These are phyloP conservation scores for Dactylellina haptotyla DNA, from an alignment of 2,329 filamentous ascomycete species.

Conservation along the genomic window DNA sequence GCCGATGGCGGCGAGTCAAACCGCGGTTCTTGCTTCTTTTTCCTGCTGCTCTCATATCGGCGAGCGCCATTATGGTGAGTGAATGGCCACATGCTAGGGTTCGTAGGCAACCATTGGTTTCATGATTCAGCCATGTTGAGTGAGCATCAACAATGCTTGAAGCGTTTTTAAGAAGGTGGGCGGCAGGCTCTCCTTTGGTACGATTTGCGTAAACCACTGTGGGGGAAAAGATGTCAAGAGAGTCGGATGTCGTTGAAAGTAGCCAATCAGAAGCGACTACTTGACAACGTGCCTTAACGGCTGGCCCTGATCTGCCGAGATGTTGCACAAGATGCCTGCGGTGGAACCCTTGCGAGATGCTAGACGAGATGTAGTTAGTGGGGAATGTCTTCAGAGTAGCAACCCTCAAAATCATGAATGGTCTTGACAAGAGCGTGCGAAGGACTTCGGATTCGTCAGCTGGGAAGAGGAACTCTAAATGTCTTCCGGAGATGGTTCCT, in stretches of 20 bases:
- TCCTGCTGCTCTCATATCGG: constrained; percentile 4
- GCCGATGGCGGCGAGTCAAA: constrained; percentile 1
- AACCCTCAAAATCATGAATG: background rate
- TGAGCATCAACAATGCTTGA: background rate
- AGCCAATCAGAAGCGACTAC: constrained; percentile 24
- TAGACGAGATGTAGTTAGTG: constrained; percentile 31
- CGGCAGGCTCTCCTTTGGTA: constrained; percentile 15
- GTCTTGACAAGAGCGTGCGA: background rate
- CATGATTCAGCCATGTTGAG: background rate
- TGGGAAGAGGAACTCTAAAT: background rate
- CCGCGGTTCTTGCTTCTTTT: background rate
- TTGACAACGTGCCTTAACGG: constrained; percentile 46
- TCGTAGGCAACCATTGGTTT: constrained; percentile 48
- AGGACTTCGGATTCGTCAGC: constrained; percentile 21
- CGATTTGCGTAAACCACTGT: constrained; percentile 11
- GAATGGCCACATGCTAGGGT: constrained; percentile 33
- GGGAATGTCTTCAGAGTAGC: background rate
- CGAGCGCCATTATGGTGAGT: constrained; percentile 27
- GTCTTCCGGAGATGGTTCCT: constrained; percentile 15
- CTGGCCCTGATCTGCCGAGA: constrained; percentile 47
- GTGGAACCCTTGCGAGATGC: background rate
- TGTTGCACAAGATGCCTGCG: constrained; percentile 46
- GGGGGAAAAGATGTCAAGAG: background rate
- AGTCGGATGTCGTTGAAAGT: constrained; percentile 17
- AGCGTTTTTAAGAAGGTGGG: background rate